phyloP scores from a whole-genome alignment of 495 filamentous ascomycete genomes.

The Podospora anserina region DNA sequence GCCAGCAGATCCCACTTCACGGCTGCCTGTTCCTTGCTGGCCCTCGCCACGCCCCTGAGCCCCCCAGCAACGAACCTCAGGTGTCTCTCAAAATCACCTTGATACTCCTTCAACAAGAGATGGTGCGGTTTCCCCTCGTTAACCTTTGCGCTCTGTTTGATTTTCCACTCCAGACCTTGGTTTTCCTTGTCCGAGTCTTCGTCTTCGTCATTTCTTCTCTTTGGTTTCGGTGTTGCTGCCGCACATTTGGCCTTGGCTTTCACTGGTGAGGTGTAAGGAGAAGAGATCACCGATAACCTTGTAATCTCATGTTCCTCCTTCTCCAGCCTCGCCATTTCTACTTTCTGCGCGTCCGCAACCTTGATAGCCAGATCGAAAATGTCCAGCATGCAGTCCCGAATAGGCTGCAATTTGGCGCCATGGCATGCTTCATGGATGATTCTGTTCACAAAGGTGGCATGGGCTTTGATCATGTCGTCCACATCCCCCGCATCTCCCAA shows the following conservation, averaged over 20 bases:
- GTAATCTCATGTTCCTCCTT: slow-evolving; percentile 42
- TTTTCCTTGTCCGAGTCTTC: slow-evolving; percentile 38
- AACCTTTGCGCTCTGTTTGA: not conserved
- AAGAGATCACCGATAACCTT: slow-evolving; percentile 32
- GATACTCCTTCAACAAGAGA: slow-evolving; percentile 43
- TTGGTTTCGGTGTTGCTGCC: slow-evolving; percentile 9
- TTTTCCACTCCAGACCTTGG: not conserved
- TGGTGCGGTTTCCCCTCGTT: slow-evolving; percentile 31
- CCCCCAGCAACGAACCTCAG: slow-evolving; percentile 54
- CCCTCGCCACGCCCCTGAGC: slow-evolving; percentile 56
- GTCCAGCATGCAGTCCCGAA: slow-evolving; percentile 62
- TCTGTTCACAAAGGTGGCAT: slow-evolving; percentile 58
- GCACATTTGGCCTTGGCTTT: slow-evolving; percentile 10
- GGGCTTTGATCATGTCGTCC: slow-evolving; percentile 73
- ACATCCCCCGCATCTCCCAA: slow-evolving; percentile 67
- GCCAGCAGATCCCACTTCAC: slow-evolving; percentile 58
- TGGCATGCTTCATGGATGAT: slow-evolving; percentile 66
- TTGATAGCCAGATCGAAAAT: slow-evolving; percentile 57
- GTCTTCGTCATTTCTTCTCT: slow-evolving; percentile 33
- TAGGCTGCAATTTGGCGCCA: slow-evolving; percentile 57
- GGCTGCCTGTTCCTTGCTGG: slow-evolving; percentile 48
- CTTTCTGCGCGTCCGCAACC: slow-evolving; percentile 46
- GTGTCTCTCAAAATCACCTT: slow-evolving; percentile 48
- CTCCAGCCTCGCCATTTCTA: slow-evolving; percentile 36
- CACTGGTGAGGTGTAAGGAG: slow-evolving; percentile 22